Base-by-base conservation (phyloP, 495 filamentous ascomycete genomes). In the Aspergillus bertholletiae region DNA sequence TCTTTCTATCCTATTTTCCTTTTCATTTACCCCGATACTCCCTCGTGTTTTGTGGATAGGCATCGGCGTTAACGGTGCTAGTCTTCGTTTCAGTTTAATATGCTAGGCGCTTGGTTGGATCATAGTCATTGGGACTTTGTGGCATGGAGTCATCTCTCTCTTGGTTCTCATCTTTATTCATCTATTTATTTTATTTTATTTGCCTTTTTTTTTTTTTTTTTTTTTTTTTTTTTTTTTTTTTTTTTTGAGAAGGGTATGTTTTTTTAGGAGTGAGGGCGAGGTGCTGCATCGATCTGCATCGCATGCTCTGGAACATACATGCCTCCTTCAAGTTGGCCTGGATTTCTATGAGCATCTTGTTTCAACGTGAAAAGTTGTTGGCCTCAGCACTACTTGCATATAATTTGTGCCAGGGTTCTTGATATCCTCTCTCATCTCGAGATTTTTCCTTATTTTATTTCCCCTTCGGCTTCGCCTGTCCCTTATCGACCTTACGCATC, bases 21-120 rank as follows among this genome's bases (percentile, higher is more conserved):
- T 27, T 49, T 49, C 22, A 20, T 57, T 61, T 49, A 30, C 56
- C 32, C 37, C 46, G 49, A 60, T 59, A 54, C 39, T 61, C 46
- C 56, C 52, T 58, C 56, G 48, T 61, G 56, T 68, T 69, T 59
- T 67, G 64, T 62, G 65, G 61, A 62, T 50, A 50, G 56, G 57
- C 56, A 59, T 67, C 51, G 73, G 72, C 67, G 71, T 71, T 49
- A 28, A 57, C 35, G 70, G 68, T 59, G 63, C 64, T 58, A 46
- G 49, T 62, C 47, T 37, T 61, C 48, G 37, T 41, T 54, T 57
- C 54, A 59, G 56, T 58, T 62, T 55, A 53, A 68, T 65, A 61
- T 63, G 28, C 58, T 65, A 57, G 67, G 70, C 68, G 68, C 64
- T 66, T 58, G 60, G 32, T 64, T 65, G 60, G 58, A 49, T 63